Percentiles rank a stretch among this genome's conserved stretches.
phyloP scores from a whole-genome alignment of 1,139 yeast genomes.

The Kodamaea plutei region DNA sequence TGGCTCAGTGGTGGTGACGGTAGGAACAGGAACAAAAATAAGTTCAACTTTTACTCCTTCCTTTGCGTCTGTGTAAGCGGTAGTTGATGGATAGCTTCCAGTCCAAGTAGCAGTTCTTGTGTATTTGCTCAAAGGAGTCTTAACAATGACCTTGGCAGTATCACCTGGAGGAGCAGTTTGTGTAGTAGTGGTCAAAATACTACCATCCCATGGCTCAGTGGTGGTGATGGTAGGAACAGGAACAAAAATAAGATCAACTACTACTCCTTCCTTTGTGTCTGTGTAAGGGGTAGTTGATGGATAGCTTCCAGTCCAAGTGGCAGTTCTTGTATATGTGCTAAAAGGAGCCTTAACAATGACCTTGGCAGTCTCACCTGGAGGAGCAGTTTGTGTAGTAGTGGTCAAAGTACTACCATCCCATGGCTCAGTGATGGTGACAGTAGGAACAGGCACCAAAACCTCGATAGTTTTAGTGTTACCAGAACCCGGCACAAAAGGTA shows the following conservation, averaged over 20 bases:
- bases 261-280: constrained; percentile 9
- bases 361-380: constrained; percentile 16
- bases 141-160: constrained; percentile 10
- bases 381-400: constrained; percentile 3
- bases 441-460: constrained; percentile 12
- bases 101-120: constrained; percentile 11
- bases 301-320: constrained; percentile 22
- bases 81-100: constrained; percentile 4
- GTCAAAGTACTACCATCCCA: constrained; percentile 8
- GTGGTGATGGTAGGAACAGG: constrained; percentile 13
- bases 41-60: constrained; percentile 17
- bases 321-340: constrained; percentile 17
- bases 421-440: constrained; percentile 10
- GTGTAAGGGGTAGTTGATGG: constrained; percentile 17
- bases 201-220: constrained; percentile 12
- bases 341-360: constrained; percentile 15
- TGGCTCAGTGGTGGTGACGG: constrained; percentile 12
- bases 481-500: constrained; percentile 11
- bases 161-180: constrained; percentile 10
- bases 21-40: constrained; percentile 13
- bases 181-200: constrained; percentile 5
- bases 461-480: constrained; percentile 4
- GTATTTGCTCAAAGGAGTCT: too few relatives aligned
- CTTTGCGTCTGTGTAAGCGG: constrained; percentile 8
- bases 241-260: constrained; percentile 10